These are phyloP conservation scores for Petunia hybrid DNA, from an alignment of 305 asterid genomes.

Conservation along the genomic window DNA sequence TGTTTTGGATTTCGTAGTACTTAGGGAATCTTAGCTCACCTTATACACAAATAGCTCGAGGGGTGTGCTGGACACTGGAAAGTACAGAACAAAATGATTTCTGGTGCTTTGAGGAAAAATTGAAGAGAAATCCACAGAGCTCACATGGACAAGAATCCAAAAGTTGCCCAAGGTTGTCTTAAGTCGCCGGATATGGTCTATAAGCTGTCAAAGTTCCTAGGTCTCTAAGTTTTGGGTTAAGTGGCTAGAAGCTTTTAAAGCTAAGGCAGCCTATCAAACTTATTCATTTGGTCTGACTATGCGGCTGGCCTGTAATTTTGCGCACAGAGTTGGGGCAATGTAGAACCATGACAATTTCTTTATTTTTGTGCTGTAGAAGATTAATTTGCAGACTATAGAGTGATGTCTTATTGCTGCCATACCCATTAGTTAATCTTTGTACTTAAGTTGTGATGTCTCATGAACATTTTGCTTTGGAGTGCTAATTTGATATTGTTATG, in stretches of 20 bases:
- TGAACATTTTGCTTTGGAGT: not conserved
- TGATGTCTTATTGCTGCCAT: not conserved
- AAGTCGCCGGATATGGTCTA: not conserved
- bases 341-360: not conserved
- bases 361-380: not conserved
- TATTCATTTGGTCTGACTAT: constrained; percentile 5
- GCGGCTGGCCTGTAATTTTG: not conserved
- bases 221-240: not conserved
- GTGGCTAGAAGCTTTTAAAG: not conserved
- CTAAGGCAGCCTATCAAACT: not conserved
- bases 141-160: not conserved
- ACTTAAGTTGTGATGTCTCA: not conserved
- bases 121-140: not conserved
- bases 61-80: constrained; percentile 15
- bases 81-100: not conserved
- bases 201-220: not conserved
- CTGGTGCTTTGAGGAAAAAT: not conserved
- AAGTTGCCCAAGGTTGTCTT: not conserved
- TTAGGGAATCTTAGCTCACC: not conserved
- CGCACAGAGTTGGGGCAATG: not conserved
- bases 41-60: constrained; percentile 1
- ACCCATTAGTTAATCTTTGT: not conserved
- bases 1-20: not conserved
- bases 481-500: constrained; percentile 16
- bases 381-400: not conserved